phyloP scores from a whole-genome alignment of 495 filamentous ascomycete species.

The Bathelium albidoporum region DNA sequence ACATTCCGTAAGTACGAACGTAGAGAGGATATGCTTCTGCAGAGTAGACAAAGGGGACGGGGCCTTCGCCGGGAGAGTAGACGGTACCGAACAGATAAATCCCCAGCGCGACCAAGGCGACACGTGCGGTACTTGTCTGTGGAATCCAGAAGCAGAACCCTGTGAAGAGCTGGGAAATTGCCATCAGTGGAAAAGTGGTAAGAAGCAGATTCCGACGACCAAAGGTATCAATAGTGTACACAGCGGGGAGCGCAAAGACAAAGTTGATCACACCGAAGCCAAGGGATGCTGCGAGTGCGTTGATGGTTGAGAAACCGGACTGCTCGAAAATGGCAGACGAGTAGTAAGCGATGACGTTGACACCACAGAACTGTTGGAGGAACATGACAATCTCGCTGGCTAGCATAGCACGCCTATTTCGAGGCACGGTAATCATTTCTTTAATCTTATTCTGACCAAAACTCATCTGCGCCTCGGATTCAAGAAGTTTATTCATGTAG shows the following conservation, averaged over 20 bases:
- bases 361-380: constrained; percentile 53
- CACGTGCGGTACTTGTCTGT: constrained; percentile 37
- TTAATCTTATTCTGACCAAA: constrained; percentile 51
- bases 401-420: constrained; percentile 68
- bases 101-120: constrained; percentile 49
- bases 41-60: constrained; percentile 76
- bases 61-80: constrained; percentile 72
- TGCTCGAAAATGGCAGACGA: constrained; percentile 61
- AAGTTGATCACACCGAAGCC: constrained; percentile 78
- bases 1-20: constrained; percentile 19
- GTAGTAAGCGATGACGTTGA: constrained; percentile 75
- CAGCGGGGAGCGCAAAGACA: constrained; percentile 71
- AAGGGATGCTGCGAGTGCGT: constrained; percentile 60
- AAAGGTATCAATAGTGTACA: constrained; percentile 79
- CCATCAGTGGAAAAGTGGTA: constrained; percentile 81
- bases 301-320: constrained; percentile 45
- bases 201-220: constrained; percentile 67
- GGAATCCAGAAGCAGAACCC: constrained; percentile 64
- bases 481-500: constrained; percentile 64
- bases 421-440: constrained; percentile 62
- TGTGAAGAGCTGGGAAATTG: constrained; percentile 62
- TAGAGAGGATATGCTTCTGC: constrained; percentile 66
- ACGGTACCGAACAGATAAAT: constrained; percentile 67
- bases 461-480: constrained; percentile 54
- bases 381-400: constrained; percentile 76